Conservation (phyloP, 2,329 filamentous ascomycete species). For the Pseudofabraea citricarpa region DNA sequence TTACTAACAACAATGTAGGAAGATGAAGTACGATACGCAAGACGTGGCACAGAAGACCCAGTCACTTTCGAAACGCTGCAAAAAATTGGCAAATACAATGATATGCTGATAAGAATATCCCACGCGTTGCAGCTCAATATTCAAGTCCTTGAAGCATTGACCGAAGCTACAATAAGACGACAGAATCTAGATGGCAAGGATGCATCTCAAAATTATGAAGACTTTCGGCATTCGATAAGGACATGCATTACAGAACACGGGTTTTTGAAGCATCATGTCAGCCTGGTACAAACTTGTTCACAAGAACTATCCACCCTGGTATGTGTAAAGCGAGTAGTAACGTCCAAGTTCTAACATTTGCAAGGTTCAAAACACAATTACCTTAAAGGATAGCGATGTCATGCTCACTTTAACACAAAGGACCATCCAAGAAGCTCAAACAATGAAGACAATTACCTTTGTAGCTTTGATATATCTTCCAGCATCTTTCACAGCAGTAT, state of each 20-base stretch:
- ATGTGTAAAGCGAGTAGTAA: not conserved
- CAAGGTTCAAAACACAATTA: conserved; percentile 1
- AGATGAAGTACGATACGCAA: not conserved
- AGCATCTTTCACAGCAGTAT: not conserved
- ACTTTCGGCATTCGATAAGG: not conserved
- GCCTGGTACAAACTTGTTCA: not conserved
- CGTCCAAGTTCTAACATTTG: not conserved
- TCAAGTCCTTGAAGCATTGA: not conserved
- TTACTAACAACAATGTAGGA: not conserved
- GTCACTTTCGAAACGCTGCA: not conserved
- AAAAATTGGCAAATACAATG: not conserved
- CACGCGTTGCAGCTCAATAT: not conserved
- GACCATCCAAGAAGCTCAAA: conserved; percentile 3
- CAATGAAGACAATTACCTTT: conserved; percentile 1
- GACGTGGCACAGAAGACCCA: not conserved
- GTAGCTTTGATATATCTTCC: conserved; percentile 3
- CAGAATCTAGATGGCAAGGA: not conserved
- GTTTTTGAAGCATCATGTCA: not conserved
- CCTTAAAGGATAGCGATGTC: conserved; percentile 1
- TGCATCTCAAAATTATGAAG: not conserved
- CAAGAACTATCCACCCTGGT: not conserved
- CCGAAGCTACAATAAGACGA: not conserved
- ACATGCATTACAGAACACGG: not conserved
- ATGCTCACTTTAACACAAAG: conserved; percentile 3
- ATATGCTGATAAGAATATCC: not conserved